Percentiles rank a stretch among this genome's conserved stretches.
These are phyloP conservation scores for Tetracladium setigerum DNA, from an alignment of 495 filamentous ascomycete genomes.

Conservation along the genomic window DNA sequence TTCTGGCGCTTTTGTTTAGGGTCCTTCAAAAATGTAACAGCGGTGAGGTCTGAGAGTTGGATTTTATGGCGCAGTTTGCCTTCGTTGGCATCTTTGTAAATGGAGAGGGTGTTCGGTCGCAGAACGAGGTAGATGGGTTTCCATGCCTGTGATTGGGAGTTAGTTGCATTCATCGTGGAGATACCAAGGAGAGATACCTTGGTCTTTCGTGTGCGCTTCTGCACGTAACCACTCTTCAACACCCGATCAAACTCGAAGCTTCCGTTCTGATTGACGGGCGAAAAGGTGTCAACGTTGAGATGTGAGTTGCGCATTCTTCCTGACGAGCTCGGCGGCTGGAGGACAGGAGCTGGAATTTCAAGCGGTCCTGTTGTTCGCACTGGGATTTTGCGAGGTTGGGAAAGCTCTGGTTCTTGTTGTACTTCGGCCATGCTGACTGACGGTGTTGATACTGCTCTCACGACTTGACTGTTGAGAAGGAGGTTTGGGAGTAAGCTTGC, in stretches of 20 bases:
- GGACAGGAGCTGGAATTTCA: constrained; percentile 10
- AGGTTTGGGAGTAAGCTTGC: no score
- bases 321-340: constrained; percentile 14
- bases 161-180: constrained; percentile 26
- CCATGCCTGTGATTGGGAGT: constrained; percentile 54
- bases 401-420: constrained; percentile 6
- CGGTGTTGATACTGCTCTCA: no score
- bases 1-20: constrained; percentile 72
- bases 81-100: constrained; percentile 88
- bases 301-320: constrained; percentile 35
- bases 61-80: constrained; percentile 84
- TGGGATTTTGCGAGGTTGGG: constrained; percentile 20
- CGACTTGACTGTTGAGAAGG: no score
- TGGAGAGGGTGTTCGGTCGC: constrained; percentile 85
- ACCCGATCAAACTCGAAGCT: constrained; percentile 93
- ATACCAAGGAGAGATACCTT: constrained; percentile 53
- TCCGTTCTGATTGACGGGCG: constrained; percentile 88
- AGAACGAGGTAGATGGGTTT: constrained; percentile 85
- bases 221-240: constrained; percentile 76
- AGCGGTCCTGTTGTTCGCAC: constrained; percentile 9
- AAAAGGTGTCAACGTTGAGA: constrained; percentile 54
- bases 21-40: constrained; percentile 80
- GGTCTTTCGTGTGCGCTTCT: constrained; percentile 85
- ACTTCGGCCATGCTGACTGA: constrained; percentile 13
- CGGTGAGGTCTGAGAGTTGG: constrained; percentile 81